phyloP scores from a whole-genome alignment of 805 yeast genomes.

The Middelhovenomyces tepae region DNA sequence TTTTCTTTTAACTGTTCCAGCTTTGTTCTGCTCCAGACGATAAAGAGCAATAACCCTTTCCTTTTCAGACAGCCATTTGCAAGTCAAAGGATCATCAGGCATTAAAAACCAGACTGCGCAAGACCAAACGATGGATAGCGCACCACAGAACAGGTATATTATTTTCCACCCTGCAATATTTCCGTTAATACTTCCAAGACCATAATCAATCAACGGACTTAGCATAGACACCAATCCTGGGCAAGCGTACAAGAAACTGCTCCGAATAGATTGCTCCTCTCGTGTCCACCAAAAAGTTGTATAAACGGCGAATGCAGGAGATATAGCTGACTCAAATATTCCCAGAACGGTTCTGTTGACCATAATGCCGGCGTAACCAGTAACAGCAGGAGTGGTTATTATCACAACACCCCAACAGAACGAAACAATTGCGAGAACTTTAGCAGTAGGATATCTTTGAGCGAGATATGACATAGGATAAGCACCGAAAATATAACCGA shows the following conservation, averaged over 20 bases:
- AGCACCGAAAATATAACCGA: constrained; percentile 1
- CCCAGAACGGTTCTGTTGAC: constrained; percentile 11
- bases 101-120: constrained; percentile 31
- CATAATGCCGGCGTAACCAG: constrained; percentile 35
- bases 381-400: constrained; percentile 35
- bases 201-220: constrained; percentile 34
- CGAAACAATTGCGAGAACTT: constrained; percentile 25
- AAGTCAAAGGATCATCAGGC: constrained; percentile 50
- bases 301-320: constrained; percentile 10
- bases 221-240: no score
- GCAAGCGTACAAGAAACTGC: constrained; percentile 10
- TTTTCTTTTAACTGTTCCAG: constrained; percentile 36
- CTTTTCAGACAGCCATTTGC: constrained; percentile 35
- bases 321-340: constrained; percentile 10
- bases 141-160: constrained; percentile 42
- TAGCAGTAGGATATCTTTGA: constrained; percentile 18
- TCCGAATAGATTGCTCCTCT: constrained; percentile 10
- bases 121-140: constrained; percentile 35
- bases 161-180: constrained; percentile 38
- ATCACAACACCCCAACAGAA: constrained; percentile 32
- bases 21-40: constrained; percentile 31
- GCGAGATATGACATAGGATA: background rate
- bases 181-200: constrained; percentile 37
- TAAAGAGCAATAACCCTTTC: constrained; percentile 45
- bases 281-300: constrained; percentile 7